Conservation (phyloP, 768 basidiomycete genomes). For the Floccularia luteovirens region DNA sequence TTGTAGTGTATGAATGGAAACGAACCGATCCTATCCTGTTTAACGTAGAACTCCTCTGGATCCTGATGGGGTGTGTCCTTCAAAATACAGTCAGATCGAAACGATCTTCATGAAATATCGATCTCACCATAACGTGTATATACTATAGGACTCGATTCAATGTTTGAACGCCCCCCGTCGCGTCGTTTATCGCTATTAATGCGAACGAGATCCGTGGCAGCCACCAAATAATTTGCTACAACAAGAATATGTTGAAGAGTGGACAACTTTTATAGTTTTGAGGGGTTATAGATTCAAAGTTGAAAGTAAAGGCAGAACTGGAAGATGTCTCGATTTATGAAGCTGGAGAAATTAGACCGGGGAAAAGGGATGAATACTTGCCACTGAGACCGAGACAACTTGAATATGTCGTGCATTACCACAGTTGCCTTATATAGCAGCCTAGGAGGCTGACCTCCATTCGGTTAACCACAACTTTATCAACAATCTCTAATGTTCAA, state of each 20-base stretch:
- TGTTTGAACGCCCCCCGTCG: conserved; percentile 11
- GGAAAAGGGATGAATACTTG: no score
- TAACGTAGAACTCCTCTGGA: conserved; percentile 95
- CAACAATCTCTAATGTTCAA: no score
- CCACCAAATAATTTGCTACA: not conserved
- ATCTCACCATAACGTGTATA: not conserved
- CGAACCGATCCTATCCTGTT: conserved; percentile 92
- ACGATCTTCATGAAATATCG: conserved; percentile 6
- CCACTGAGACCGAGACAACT: no score
- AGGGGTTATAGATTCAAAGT: not conserved
- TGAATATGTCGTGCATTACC: no score
- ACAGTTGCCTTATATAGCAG: no score
- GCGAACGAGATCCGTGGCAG: not conserved
- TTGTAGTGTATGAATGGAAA: conserved; percentile 5
- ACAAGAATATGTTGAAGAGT: not conserved
- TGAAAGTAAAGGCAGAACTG: conserved; percentile 7
- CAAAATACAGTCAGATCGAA: conserved; percentile 14
- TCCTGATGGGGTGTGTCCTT: conserved; percentile 73
- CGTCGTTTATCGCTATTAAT: conserved; percentile 18
- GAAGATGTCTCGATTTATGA: conserved; percentile 11
- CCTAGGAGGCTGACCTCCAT: no score
- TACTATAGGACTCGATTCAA: not conserved
- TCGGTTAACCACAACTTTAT: no score
- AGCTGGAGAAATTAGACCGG: conserved; percentile 9
- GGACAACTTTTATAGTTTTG: not conserved